Evolutionary conservation across 2,329 filamentous ascomycete species (phyloP).

Genomic region (Diplodia seriata): DNA sequence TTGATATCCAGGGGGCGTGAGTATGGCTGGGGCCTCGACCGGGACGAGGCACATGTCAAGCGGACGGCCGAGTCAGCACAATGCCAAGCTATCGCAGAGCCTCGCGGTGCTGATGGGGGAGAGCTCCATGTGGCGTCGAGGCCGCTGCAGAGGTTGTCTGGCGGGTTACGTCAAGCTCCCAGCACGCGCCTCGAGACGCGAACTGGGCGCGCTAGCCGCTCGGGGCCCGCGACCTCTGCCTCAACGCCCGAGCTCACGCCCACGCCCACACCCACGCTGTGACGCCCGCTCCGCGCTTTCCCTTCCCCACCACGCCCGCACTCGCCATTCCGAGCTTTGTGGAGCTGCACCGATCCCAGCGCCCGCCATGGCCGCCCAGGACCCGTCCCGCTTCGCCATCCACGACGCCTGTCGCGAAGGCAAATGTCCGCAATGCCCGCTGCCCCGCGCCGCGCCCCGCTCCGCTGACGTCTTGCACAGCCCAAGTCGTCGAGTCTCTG

Average conservation of each 20-base stretch:
- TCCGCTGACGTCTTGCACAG: slow-evolving; percentile 53
- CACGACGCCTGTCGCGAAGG: slow-evolving; percentile 89
- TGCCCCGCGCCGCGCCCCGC: slow-evolving; percentile 32
- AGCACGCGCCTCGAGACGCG: slow-evolving; percentile 27
- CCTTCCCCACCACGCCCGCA: background rate
- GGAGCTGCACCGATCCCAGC: background rate
- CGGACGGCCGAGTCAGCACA: slow-evolving; percentile 21
- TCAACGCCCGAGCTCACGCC: background rate
- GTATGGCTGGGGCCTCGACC: slow-evolving; percentile 6
- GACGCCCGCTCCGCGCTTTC: background rate
- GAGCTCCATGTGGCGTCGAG: slow-evolving; percentile 25
- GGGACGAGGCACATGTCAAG: slow-evolving; percentile 13
- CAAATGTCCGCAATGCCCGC: slow-evolving; percentile 64
- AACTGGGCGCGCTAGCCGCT: slow-evolving; percentile 13
- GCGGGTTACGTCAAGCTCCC: slow-evolving; percentile 22
- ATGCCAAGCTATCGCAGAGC: slow-evolving; percentile 26
- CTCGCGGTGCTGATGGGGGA: slow-evolving; percentile 21
- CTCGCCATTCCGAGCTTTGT: background rate
- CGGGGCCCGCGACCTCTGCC: background rate
- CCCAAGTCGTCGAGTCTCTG: slow-evolving; percentile 74
- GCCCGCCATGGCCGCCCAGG: slow-evolving; percentile 36
- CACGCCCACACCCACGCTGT: background rate
- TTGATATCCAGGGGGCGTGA: slow-evolving; percentile 19
- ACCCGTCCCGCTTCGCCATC: slow-evolving; percentile 73
- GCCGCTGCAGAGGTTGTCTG: slow-evolving; percentile 26